Conservation (phyloP, 1,139 yeast species). For the Zhuliangozyma parablackwelliae region DNA sequence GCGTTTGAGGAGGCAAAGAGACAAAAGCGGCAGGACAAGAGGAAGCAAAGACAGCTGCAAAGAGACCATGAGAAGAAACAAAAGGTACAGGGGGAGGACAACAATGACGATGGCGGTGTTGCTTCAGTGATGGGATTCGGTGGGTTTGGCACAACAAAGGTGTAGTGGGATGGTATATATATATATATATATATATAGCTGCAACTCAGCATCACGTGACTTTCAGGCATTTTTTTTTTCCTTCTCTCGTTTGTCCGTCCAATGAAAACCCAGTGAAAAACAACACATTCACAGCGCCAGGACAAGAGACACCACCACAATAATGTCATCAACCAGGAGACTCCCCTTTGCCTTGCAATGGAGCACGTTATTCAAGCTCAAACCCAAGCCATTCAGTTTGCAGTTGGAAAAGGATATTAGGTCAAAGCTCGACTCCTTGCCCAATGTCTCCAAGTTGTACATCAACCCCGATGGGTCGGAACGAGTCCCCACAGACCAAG, state of each 20-base stretch:
- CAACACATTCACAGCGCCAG: background rate
- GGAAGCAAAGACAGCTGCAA: constrained; percentile 14
- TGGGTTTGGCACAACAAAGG: constrained; percentile 38
- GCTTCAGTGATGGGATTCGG: constrained; percentile 56
- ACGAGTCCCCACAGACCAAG: constrained; percentile 65
- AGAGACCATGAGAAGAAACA: constrained; percentile 7
- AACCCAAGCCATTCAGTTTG: constrained; percentile 37
- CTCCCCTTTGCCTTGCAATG: constrained; percentile 43
- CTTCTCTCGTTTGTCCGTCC: constrained; percentile 10
- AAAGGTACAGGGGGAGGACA: constrained; percentile 6
- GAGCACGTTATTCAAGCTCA: constrained; percentile 35
- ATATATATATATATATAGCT: too few species aligned
- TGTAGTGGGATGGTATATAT: constrained; percentile 1
- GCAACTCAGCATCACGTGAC: background rate
- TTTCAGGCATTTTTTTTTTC: background rate
- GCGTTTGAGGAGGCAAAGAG: constrained; percentile 37
- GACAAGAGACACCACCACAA: too few species aligned
- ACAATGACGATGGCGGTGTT: constrained; percentile 24
- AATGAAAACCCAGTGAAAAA: constrained; percentile 16
- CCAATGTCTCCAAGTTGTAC: constrained; percentile 57
- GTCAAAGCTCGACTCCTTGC: constrained; percentile 42
- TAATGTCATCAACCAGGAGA: constrained; percentile 23
- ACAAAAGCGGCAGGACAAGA: constrained; percentile 22
- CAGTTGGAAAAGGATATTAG: constrained; percentile 43
- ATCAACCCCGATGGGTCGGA: constrained; percentile 77